phyloP scores from a whole-genome alignment of 768 basidiomycete genomes.

The Termitomyces sp. region DNA sequence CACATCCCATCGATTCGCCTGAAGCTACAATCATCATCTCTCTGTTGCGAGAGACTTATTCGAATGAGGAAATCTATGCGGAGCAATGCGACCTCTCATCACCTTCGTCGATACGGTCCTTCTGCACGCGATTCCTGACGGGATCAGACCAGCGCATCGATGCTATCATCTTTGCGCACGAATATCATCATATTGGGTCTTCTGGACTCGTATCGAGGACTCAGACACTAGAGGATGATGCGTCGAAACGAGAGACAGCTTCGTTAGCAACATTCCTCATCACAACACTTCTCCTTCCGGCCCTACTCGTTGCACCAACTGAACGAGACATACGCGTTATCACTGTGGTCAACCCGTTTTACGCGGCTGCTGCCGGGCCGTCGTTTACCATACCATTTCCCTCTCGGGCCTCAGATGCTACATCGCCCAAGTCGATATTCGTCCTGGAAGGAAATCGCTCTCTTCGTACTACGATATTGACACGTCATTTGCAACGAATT shows the following conservation, averaged over 20 bases:
- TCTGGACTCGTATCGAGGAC: conserved; percentile 23
- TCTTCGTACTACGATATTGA: conserved; percentile 58
- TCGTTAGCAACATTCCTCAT: conserved; percentile 77
- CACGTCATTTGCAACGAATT: conserved; percentile 79
- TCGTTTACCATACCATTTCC: conserved; percentile 27
- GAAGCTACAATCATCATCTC: conserved; percentile 58
- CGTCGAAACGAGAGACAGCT: conserved; percentile 40
- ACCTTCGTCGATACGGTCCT: conserved; percentile 61
- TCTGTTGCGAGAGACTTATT: conserved; percentile 62
- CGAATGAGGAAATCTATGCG: conserved; percentile 76
- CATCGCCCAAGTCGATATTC: conserved; percentile 32
- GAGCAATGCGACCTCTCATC: conserved; percentile 75
- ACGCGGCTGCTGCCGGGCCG: conserved; percentile 68
- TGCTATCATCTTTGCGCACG: conserved; percentile 75
- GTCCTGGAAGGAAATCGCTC: conserved; percentile 64
- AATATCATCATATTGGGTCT: conserved; percentile 63
- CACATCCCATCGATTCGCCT: conserved; percentile 50
- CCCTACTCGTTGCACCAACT: conserved; percentile 75
- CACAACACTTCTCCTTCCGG: conserved; percentile 74
- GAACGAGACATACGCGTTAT: conserved; percentile 91
- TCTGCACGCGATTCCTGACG: conserved; percentile 66
- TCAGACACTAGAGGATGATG: conserved; percentile 16
- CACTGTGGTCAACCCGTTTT: conserved; percentile 84
- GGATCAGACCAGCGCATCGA: conserved; percentile 70
- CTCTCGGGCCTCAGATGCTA: conserved; percentile 10